Percentiles rank a stretch among this genome's conserved stretches.
These are phyloP conservation scores for Sporothrix globosa DNA, from an alignment of 2,329 filamentous ascomycete species.

Conservation along the genomic window DNA sequence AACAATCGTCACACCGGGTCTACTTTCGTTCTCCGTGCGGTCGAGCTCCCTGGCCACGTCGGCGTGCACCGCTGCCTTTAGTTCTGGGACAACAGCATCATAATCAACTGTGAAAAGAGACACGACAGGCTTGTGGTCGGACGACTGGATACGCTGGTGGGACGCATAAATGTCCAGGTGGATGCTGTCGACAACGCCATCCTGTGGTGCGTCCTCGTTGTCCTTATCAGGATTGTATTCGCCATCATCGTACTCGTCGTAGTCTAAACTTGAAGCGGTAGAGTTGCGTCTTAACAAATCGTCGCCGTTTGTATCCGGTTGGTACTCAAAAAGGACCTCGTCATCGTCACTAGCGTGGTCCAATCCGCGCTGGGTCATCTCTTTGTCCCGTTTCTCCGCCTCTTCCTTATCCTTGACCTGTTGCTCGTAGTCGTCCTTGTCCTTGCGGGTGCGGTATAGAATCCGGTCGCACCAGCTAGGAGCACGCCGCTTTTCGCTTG, in stretches of 20 bases:
- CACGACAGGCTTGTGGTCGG: constrained; percentile 90
- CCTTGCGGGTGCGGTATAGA: constrained; percentile 75
- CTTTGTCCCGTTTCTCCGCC: constrained; percentile 73
- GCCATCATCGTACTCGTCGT: constrained; percentile 63
- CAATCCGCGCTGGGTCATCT: constrained; percentile 80
- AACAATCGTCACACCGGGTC: constrained; percentile 54
- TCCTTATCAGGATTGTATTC: constrained; percentile 49
- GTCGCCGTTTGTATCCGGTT: constrained; percentile 74
- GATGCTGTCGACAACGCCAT: constrained; percentile 57
- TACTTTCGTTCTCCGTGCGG: constrained; percentile 61
- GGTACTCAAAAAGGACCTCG: constrained; percentile 84
- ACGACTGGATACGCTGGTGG: constrained; percentile 86
- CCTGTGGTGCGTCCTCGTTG: constrained; percentile 30
- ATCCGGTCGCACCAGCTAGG: constrained; percentile 98
- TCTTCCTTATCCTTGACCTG: constrained; percentile 66
- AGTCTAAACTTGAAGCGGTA: constrained; percentile 52
- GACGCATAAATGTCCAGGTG: constrained; percentile 73
- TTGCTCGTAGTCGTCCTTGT: constrained; percentile 67
- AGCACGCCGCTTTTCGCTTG: constrained; percentile 88
- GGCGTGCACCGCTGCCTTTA: constrained; percentile 81
- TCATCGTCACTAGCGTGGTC: constrained; percentile 76
- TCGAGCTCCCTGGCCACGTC: constrained; percentile 89
- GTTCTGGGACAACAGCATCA: constrained; percentile 79
- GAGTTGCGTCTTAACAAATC: constrained; percentile 41
- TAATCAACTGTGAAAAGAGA: constrained; percentile 84